Conservation (phyloP, 345 rosid species). For the Moringa oleifera region DNA sequence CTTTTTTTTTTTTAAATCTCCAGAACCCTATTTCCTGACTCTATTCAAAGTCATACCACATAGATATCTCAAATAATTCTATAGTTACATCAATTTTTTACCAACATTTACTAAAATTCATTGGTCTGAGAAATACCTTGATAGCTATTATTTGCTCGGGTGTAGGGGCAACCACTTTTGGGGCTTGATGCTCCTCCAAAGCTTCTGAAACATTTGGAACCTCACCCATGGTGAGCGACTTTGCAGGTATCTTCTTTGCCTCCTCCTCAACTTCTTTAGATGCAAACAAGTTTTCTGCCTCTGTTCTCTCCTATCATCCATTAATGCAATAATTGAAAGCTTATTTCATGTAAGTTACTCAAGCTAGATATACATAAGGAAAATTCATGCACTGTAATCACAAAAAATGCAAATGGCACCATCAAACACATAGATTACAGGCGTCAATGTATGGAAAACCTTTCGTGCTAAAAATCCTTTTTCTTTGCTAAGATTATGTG, state of each 20-base stretch:
- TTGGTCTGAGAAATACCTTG: slow-evolving; percentile 45
- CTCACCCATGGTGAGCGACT: slow-evolving; percentile 53
- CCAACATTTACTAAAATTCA: neutral
- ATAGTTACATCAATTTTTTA: too few relatives aligned
- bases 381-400: neutral
- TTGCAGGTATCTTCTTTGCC: slow-evolving; percentile 55
- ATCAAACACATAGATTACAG: neutral
- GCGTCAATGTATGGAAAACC: neutral
- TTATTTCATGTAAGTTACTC: neutral
- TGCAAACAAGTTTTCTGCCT: slow-evolving; percentile 75
- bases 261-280: slow-evolving; percentile 92
- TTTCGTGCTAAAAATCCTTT: neutral
- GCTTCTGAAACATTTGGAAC: slow-evolving; percentile 45
- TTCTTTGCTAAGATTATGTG: neutral
- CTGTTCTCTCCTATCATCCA: slow-evolving; percentile 81
- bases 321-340: neutral
- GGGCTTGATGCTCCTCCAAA: slow-evolving; percentile 50
- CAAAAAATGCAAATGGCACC: neutral
- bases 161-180: slow-evolving; percentile 83
- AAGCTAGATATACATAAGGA: too few relatives aligned
- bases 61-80: neutral
- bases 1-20: neutral
- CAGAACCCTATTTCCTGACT: neutral
- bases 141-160: slow-evolving; percentile 92
- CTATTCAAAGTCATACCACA: neutral